Evolutionary conservation across 441 rosid genomes (phyloP).

Genomic region (Melastoma candidum): DNA sequence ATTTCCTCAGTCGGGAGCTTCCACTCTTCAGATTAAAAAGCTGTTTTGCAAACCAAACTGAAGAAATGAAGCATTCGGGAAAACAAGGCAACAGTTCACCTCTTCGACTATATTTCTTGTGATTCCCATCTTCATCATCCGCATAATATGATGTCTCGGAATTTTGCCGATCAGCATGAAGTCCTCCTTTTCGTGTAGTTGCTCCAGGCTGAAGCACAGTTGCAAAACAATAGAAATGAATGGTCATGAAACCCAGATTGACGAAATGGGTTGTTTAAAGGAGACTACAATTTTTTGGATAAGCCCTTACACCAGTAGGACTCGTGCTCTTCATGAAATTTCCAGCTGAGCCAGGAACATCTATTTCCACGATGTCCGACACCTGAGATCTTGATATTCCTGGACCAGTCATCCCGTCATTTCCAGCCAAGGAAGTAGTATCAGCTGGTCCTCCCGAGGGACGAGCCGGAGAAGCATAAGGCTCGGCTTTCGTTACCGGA

Average conservation of each 20-base stretch:
- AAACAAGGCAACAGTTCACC: slow-evolving; percentile 34
- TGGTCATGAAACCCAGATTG: slow-evolving; percentile 4
- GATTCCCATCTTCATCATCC: slow-evolving; percentile 90
- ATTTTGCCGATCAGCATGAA: slow-evolving; percentile 62
- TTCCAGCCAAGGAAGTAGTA: slow-evolving; percentile 29
- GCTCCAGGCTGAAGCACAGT: slow-evolving; percentile 57
- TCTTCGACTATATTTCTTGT: slow-evolving; percentile 74
- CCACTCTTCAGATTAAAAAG: too few relatives aligned
- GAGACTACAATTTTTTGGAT: slow-evolving; percentile 5
- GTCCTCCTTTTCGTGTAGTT: slow-evolving; percentile 73
- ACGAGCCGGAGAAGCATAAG: slow-evolving; percentile 63
- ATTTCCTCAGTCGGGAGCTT: not conserved
- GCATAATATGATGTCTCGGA: slow-evolving; percentile 76
- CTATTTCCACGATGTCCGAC: slow-evolving; percentile 85
- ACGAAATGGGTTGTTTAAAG: slow-evolving; percentile 1
- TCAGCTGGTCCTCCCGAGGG: slow-evolving; percentile 65
- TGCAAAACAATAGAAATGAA: slow-evolving; percentile 9
- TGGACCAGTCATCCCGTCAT: slow-evolving; percentile 37
- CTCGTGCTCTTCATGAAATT: slow-evolving; percentile 59
- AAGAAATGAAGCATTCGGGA: not conserved
- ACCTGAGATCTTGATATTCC: slow-evolving; percentile 40
- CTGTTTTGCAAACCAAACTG: too few relatives aligned
- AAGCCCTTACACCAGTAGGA: slow-evolving; percentile 65
- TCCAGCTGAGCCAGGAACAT: slow-evolving; percentile 64
- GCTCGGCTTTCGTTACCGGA: slow-evolving; percentile 56